Base-by-base conservation (phyloP, 495 filamentous ascomycete genomes). In the Tetracladium marchalianum region DNA sequence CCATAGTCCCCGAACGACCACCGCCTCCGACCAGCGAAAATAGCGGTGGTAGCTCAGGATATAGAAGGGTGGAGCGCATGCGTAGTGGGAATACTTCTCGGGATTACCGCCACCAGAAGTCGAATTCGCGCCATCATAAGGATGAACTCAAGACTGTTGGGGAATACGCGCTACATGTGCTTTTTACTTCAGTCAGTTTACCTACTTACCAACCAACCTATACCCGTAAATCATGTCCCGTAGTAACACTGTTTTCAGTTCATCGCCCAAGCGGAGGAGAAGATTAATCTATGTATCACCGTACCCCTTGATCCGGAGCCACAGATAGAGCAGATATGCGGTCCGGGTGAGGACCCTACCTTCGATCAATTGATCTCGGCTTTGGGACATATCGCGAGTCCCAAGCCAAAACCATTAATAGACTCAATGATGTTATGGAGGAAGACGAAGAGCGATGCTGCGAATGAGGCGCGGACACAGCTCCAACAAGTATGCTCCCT, bases 351-450 rank as follows among this genome's bases (percentile, higher is more conserved):
- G 12, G 92, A 99, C 60, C 72, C 82, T 5, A 78, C 76, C n/a
- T 96, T 99, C 57, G 92, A 99, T 65, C 92, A 95, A 62, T 77
- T 95, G 54, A 90, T 99, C 39, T 82, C 83, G 4, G 90, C 93
- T 13, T 70, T 97, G 39, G 92, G 92, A 18, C 87, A 90, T 62
- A 94, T 99, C 57, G 87, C 88, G 43, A 83, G 87, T 31, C 82
- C 85, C 55, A 95, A 96, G 54, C 93, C 92, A 4, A 95, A 90
- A 55, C 84, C 87, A n/a, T 63, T 98, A 44, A 95, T 98, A 53
- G 90, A 97, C 63, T 87, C 87, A 9, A 84, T 97, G 51, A 97
- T 98, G 87, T 77, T 88, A 16, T 98, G 92, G 92, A 77, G 93
- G 35, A 95, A 95, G 62, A 81, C 76, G 35, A 95, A 95, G 65